Evolutionary conservation across 1,284 basidiomycete species (phyloP).

Genomic region (Ustilago tritici): DNA sequence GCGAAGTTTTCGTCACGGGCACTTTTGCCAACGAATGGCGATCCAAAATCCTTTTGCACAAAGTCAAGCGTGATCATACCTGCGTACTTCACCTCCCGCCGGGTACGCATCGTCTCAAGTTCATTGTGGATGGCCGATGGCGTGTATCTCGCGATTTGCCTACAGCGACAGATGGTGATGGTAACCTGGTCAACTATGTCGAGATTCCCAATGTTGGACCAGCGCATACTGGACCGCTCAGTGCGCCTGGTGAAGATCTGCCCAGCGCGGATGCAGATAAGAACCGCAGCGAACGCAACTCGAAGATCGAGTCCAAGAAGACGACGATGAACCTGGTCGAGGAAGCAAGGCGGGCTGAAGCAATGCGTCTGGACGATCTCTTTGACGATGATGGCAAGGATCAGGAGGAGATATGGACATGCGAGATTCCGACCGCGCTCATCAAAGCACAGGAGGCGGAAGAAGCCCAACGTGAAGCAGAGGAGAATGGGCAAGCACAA

Average conservation of each 20-base stretch:
- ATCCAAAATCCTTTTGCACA: slow-evolving; percentile 70
- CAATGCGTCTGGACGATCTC: slow-evolving; percentile 59
- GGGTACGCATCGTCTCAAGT: slow-evolving; percentile 94
- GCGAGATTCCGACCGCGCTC: slow-evolving; percentile 69
- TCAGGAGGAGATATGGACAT: slow-evolving; percentile 68
- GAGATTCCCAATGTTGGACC: slow-evolving; percentile 66
- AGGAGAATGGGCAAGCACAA: slow-evolving; percentile 19
- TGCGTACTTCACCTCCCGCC: slow-evolving; percentile 74
- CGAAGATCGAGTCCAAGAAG: slow-evolving; percentile 53
- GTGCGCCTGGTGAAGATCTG: slow-evolving; percentile 63
- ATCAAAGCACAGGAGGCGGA: slow-evolving; percentile 67
- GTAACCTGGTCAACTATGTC: slow-evolving; percentile 90
- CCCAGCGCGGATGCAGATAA: slow-evolving; percentile 29
- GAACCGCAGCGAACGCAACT: slow-evolving; percentile 41
- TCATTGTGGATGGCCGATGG: slow-evolving; percentile 93
- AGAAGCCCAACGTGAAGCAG: slow-evolving; percentile 59
- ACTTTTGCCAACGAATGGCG: slow-evolving; percentile 75
- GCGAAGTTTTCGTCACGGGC: slow-evolving; percentile 74
- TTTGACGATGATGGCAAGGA: slow-evolving; percentile 59
- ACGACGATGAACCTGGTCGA: slow-evolving; percentile 56
- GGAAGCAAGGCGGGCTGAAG: slow-evolving; percentile 54
- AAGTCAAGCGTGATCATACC: slow-evolving; percentile 58
- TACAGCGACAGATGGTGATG: slow-evolving; percentile 92
- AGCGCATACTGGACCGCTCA: slow-evolving; percentile 61
- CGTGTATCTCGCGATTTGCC: slow-evolving; percentile 81